Base-by-base conservation (phyloP, 1,139 yeast species). In the Lodderomyces elongisporus region DNA sequence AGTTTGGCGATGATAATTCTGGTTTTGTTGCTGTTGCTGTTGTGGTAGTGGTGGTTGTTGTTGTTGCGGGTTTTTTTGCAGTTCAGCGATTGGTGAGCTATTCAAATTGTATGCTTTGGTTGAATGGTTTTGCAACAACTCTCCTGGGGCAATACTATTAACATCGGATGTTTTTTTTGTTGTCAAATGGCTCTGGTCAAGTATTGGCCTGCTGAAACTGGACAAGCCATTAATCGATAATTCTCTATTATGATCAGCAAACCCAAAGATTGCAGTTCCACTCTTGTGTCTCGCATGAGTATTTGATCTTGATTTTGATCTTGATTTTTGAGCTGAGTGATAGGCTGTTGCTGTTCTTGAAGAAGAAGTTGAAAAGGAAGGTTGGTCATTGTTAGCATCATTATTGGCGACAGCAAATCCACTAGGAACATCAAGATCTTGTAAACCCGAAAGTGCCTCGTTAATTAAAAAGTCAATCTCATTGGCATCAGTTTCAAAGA, bases 201-300 rank as follows among this genome's bases (percentile, higher is more conserved):
- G 10, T 7, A 7, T 13, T 10, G 26, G 26, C 10, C 10, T 20
- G 22, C 10, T 20, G 22, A 20, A 20, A 20, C 10, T 10, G 22
- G 22, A 49, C 5, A 62, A 33, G 1, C 76, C 76, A n/a, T 63
- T 62, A 16, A 73, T 55, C 1, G 76, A 67, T 16, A 76, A 50
- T 20, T 69, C 77, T 34, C 73, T 63, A 41, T 66, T 72, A 49
- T 77, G 83, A 33, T 69, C 73, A 2, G 64, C 56, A 43, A 71
- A 77, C 0, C 84, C 84, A 50, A 77, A 77, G 25, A 77, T 77
- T 5, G 82, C 82, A 1, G 84, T 77, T 6, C 83, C 84, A 54
- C 80, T 74, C 21, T 56, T 52, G 39, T 64, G 63, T 31, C 73
- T 49, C 31, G 59, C 49, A 38, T 67, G 74, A n/a, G n/a, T n/a